Base-by-base conservation (phyloP, 2,329 filamentous ascomycete genomes). In the Aspergillus pseudotamarii region DNA sequence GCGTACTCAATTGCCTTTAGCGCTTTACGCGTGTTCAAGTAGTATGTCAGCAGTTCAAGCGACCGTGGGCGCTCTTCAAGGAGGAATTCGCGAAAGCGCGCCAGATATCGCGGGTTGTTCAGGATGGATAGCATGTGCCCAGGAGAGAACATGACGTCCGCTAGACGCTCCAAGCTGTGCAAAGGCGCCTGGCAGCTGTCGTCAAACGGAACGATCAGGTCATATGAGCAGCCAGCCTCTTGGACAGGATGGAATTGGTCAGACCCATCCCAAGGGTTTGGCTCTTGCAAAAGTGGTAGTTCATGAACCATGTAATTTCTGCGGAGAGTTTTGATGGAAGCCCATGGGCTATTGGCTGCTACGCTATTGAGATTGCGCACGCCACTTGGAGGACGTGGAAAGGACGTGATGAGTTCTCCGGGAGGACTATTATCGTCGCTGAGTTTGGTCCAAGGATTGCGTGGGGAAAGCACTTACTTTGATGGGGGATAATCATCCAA, bases 21-120 rank as follows among this genome's bases (percentile, higher is more conserved):
- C 0, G 90, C 90, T 72, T 93, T 94, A 62, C 88, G 75, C 0
- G 89, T 85, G 68, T 92, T 89, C 2, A 93, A 81, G 67, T 92
- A 92, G 78, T 92, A 91, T 30, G 88, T 85, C 16, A 93, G 77
- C 9, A 91, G 78, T 0, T 89, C 85, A 2, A 91, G 80, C 0
- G 90, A 91, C 23, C 84, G 78, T 6, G 88, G 86, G 51, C 89
- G 82, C 51, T 84, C 80, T 5, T 80, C 75, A 62, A 85, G 85
- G 3, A 93, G 79, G 69, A 91, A 94, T 3, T 86, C 83, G 1
- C 87, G 90, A 73, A 93, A 93, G 51, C 83, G 84, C 58, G 88
- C 81, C 1, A 92, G 80, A 26, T 89, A 83, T 8, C 84, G 78
- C 0, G 88, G 85, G 61, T 91, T 86, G 3, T 83, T 79, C 66